Conservation (phyloP, 139 green algal species). For the Pseudopediastrum boryanum region DNA sequence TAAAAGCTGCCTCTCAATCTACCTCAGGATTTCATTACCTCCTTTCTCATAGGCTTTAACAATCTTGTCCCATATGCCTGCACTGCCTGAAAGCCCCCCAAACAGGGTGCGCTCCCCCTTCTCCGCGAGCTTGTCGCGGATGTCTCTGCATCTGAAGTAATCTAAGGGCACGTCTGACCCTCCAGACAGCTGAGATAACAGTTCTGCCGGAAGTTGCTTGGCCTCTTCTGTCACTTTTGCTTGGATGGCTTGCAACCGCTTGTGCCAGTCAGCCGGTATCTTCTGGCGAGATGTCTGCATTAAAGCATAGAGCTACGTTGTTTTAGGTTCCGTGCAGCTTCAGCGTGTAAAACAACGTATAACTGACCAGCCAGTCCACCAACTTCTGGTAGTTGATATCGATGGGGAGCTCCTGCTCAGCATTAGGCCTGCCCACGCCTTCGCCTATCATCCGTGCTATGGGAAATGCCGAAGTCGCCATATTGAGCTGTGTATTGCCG, state of each 20-base stretch:
- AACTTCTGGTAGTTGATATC: constrained; percentile 79
- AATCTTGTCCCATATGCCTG: constrained; percentile 76
- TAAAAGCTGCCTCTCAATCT: neutral
- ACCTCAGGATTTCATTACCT: constrained; percentile 39
- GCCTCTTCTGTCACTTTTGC: constrained; percentile 52
- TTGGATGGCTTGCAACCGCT: constrained; percentile 70
- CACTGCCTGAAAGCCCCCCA: constrained; percentile 65
- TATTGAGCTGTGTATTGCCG: no score
- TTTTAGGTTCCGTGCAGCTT: neutral
- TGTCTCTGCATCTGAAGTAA: constrained; percentile 57
- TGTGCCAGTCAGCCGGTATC: constrained; percentile 76
- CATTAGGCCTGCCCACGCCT: constrained; percentile 61
- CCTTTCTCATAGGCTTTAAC: constrained; percentile 73
- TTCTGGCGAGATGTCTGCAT: constrained; percentile 55
- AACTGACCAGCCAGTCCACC: constrained; percentile 69
- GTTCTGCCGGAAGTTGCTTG: constrained; percentile 53
- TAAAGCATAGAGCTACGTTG: neutral
- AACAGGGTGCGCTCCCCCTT: constrained; percentile 70
- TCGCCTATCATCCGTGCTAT: constrained; percentile 53
- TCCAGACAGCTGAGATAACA: constrained; percentile 39
- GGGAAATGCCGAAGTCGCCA: no score
- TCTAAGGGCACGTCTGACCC: constrained; percentile 51
- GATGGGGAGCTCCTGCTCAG: constrained; percentile 57
- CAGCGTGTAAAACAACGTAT: neutral
- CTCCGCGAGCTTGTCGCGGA: constrained; percentile 62